Percentiles rank a stretch among this genome's conserved stretches.
Conservation (phyloP, 331 rosid genomes). For the Ulmus americana region DNA sequence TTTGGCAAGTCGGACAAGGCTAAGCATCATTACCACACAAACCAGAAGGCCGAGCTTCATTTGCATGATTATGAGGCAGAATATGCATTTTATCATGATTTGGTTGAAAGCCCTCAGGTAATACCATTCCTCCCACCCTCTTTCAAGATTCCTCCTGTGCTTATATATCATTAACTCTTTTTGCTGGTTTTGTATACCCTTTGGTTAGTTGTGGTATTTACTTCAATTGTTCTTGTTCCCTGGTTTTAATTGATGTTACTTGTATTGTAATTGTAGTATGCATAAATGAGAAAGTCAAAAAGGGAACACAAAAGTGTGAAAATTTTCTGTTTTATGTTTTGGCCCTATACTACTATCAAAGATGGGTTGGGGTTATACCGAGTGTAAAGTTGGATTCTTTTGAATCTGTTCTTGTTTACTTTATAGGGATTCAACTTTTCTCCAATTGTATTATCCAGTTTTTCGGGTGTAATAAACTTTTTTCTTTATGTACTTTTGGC, state of each 20-base stretch:
- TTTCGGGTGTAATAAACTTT: not conserved
- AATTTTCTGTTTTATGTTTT: constrained; percentile 3
- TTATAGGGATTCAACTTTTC: not conserved
- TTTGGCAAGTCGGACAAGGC: constrained; percentile 76
- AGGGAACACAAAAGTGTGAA: constrained; percentile 6
- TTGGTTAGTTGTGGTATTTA: not conserved
- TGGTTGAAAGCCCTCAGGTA: constrained; percentile 44
- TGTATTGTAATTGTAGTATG: constrained; percentile 4
- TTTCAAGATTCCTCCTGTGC: constrained; percentile 75
- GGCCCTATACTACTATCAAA: constrained; percentile 32
- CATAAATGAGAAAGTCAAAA: constrained; percentile 2
- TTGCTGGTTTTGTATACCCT: not conserved
- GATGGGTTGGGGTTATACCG: constrained; percentile 24
- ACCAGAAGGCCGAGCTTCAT: constrained; percentile 79
- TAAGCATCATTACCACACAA: constrained; percentile 88
- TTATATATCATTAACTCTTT: constrained; percentile 51
- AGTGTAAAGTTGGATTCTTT: constrained; percentile 18
- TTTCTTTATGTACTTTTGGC: not conserved
- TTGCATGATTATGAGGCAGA: constrained; percentile 94
- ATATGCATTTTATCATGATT: constrained; percentile 66
- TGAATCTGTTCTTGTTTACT: not conserved
- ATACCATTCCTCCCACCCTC: constrained; percentile 66
- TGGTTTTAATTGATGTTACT: constrained; percentile 20
- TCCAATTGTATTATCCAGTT: not conserved
- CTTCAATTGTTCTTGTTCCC: constrained; percentile 9